Percentiles rank a stretch among this genome's conserved stretches.
Evolutionary conservation across 345 rosid species (phyloP).

Genomic region (Jatropha curcas): DNA sequence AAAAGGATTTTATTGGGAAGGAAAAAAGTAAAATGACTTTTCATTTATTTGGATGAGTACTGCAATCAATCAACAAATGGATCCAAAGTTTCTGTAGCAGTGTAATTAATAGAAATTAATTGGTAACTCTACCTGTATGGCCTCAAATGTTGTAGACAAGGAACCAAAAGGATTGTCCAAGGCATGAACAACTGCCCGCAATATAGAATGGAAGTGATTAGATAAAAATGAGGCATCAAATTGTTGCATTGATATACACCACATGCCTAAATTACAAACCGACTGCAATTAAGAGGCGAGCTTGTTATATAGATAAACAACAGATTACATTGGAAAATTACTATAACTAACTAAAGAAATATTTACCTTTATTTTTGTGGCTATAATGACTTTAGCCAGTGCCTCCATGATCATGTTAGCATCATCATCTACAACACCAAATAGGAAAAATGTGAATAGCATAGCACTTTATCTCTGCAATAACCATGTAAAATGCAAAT

Average conservation of each 20-base stretch:
- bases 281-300: slow-evolving; percentile 38
- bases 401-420: slow-evolving; percentile 34
- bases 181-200: slow-evolving; percentile 52
- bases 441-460: background rate
- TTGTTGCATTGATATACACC: slow-evolving; percentile 67
- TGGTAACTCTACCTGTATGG: slow-evolving; percentile 43
- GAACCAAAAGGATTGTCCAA: slow-evolving; percentile 63
- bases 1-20: too few species aligned
- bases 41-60: background rate
- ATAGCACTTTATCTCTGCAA: background rate
- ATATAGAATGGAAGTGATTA: slow-evolving; percentile 34
- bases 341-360: background rate
- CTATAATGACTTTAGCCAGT: slow-evolving; percentile 36
- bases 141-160: slow-evolving; percentile 59
- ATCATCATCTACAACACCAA: slow-evolving; percentile 34
- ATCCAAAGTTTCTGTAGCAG: background rate
- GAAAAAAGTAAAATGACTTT: background rate
- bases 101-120: background rate
- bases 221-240: slow-evolving; percentile 31
- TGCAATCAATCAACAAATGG: slow-evolving; percentile 1
- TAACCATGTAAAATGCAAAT: background rate
- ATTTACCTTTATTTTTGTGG: slow-evolving; percentile 52
- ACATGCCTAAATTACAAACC: slow-evolving; percentile 50
- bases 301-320: slow-evolving; percentile 6
- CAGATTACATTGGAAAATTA: background rate